These are phyloP conservation scores for Telopea speciosissima DNA, from an alignment of 177 flowering plant genomes.

Conservation along the genomic window DNA sequence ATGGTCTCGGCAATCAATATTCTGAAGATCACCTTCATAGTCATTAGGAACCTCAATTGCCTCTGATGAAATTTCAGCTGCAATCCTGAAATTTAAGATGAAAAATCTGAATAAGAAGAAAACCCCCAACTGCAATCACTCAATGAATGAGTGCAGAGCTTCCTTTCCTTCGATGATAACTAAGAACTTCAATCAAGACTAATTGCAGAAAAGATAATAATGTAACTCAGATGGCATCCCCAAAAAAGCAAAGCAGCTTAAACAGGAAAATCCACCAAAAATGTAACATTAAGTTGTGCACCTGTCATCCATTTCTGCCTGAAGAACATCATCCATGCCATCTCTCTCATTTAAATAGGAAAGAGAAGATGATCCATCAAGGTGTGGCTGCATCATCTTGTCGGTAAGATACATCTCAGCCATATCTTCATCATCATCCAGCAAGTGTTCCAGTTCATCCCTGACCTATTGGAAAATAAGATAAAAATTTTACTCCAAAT, in stretches of 20 bases:
- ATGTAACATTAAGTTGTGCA: conserved; percentile 9
- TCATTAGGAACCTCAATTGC: conserved; percentile 23
- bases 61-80: conserved; percentile 47
- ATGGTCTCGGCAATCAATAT: conserved; percentile 35
- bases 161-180: too few species aligned
- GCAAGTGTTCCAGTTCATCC: conserved; percentile 74
- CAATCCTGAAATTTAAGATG: conserved; percentile 27
- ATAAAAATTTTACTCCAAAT: too few species aligned
- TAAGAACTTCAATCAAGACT: too few species aligned
- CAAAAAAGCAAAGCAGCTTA: not conserved
- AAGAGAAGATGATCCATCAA: conserved; percentile 44
- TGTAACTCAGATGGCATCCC: not conserved
- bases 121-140: too few species aligned
- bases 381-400: conserved; percentile 43
- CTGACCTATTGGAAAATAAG: conserved; percentile 41
- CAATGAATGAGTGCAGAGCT: too few species aligned
- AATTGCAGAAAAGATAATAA: too few species aligned
- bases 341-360: conserved; percentile 51
- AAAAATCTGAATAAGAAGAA: not conserved
- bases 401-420: conserved; percentile 87
- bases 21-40: conserved; percentile 39
- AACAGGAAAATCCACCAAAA: not conserved
- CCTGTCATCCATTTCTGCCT: conserved; percentile 56
- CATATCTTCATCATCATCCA: conserved; percentile 90
- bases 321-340: conserved; percentile 36